A percentile compares a stretch with the other conserved stretches of the same genome.
Evolutionary conservation across 768 basidiomycete genomes (phyloP).

Genomic region (Mycena albidolilacea): DNA sequence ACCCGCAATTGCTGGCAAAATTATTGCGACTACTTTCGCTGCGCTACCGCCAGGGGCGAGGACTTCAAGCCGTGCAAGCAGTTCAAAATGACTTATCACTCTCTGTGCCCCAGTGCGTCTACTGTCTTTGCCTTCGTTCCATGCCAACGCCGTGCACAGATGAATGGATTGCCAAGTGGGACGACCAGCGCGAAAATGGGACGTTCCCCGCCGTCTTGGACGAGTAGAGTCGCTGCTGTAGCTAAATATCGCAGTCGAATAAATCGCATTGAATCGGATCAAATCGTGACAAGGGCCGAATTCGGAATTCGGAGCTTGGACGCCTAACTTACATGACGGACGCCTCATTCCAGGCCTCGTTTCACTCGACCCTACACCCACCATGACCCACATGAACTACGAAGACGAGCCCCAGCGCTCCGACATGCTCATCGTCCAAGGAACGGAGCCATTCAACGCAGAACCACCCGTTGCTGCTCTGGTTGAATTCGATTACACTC

Average conservation of each 20-base stretch:
- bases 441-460: constrained; percentile 74
- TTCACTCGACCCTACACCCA: constrained; percentile 9
- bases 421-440: constrained; percentile 60
- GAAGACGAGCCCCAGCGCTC: constrained; percentile 66
- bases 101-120: constrained; percentile 95
- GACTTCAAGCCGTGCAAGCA: constrained; percentile 99
- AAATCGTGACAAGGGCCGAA: background rate
- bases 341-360: constrained; percentile 21
- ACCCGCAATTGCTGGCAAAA: constrained; percentile 98
- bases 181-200: constrained; percentile 94
- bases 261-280: background rate
- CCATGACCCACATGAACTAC: constrained; percentile 59
- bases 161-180: constrained; percentile 94
- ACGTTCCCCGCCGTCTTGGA: constrained; percentile 95
- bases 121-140: constrained; percentile 8
- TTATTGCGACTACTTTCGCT: constrained; percentile 99
- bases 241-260: constrained; percentile 13
- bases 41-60: constrained; percentile 96
- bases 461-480: constrained; percentile 72
- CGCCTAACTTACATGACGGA: background rate
- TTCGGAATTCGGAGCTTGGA: constrained; percentile 7
- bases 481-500: constrained; percentile 72
- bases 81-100: constrained; percentile 96
- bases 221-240: constrained; percentile 35
- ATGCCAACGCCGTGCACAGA: constrained; percentile 62